Percentiles rank a stretch among this genome's conserved stretches.
Conservation (phyloP, 352 stramenopile genomes). For the Phytophthora constricta region DNA sequence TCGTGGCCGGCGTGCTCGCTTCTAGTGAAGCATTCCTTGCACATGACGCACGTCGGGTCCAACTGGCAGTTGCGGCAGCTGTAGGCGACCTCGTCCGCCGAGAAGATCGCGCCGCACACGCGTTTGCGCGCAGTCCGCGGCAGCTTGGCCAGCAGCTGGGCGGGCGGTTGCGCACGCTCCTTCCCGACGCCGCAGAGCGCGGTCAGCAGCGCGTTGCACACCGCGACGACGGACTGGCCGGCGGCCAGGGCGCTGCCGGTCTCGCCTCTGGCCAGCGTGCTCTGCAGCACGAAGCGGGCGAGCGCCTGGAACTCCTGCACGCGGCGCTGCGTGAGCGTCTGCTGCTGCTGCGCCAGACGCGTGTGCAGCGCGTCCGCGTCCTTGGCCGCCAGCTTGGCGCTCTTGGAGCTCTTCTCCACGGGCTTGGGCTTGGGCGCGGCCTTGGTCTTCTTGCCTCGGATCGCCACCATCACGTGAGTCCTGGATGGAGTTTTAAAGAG, state of each 20-base stretch:
- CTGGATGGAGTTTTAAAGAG: conserved; percentile 2
- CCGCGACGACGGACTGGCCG: conserved; percentile 21
- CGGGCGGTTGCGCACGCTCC: conserved; percentile 49
- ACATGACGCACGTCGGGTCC: conserved; percentile 87
- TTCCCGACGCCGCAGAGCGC: conserved; percentile 57
- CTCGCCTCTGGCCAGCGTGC: conserved; percentile 39
- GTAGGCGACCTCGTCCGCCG: conserved; percentile 87
- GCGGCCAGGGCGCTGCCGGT: conserved; percentile 2
- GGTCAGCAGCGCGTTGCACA: conserved; percentile 65
- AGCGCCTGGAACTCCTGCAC: conserved; percentile 59
- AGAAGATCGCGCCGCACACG: conserved; percentile 87
- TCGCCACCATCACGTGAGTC: conserved; percentile 62
- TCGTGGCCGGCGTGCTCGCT: conserved; percentile 84
- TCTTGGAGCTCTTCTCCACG: conserved; percentile 46
- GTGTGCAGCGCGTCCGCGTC: conserved; percentile 24
- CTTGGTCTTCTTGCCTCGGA: conserved; percentile 78
- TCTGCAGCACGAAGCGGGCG: conserved; percentile 56
- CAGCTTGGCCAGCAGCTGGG: conserved; percentile 71
- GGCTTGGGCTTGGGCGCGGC: conserved; percentile 65
- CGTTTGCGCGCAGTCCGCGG: conserved; percentile 67
- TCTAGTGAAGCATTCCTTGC: conserved; percentile 86
- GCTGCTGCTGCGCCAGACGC: conserved; percentile 36
- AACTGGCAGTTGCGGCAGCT: conserved; percentile 89
- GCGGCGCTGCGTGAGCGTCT: conserved; percentile 41
- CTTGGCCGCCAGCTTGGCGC: conserved; percentile 35